These are phyloP conservation scores for Aspergillus ruber DNA, from an alignment of 2,329 filamentous ascomycete species.

Conservation along the genomic window DNA sequence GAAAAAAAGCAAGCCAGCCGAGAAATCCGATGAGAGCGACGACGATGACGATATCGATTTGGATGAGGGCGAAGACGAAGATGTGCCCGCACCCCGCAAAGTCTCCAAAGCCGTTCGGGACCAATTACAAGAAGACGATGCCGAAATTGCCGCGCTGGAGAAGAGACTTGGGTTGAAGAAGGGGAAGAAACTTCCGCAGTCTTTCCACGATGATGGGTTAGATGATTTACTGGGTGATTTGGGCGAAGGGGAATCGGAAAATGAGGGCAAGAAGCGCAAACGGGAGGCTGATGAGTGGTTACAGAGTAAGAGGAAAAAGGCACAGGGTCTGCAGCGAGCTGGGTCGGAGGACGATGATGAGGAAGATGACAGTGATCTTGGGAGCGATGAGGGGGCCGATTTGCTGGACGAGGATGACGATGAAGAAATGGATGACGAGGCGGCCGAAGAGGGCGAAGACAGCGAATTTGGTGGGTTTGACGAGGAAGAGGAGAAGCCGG, in stretches of 20 bases:
- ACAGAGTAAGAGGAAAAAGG: constrained; percentile 51
- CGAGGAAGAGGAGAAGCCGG: constrained; percentile 34
- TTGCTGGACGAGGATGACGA: constrained; percentile 25
- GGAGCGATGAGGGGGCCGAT: constrained; percentile 28
- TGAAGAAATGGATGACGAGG: constrained; percentile 26
- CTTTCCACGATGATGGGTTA: constrained; percentile 75
- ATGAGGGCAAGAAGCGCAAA: constrained; percentile 49
- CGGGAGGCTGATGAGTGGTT: constrained; percentile 60
- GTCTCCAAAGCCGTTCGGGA: constrained; percentile 47
- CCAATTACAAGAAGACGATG: constrained; percentile 72
- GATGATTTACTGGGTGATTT: constrained; percentile 69
- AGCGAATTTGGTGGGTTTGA: constrained; percentile 32
- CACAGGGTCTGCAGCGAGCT: constrained; percentile 26
- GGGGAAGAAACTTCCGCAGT: constrained; percentile 65
- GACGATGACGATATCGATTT: constrained; percentile 14
- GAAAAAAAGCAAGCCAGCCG: constrained; percentile 25
- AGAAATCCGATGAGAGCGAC: constrained; percentile 21
- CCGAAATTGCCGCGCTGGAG: constrained; percentile 80
- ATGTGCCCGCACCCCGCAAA: constrained; percentile 7
- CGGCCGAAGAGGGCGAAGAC: constrained; percentile 24
- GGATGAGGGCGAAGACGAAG: constrained; percentile 20
- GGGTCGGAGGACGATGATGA: constrained; percentile 24
- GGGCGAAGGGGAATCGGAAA: constrained; percentile 46
- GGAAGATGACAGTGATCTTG: constrained; percentile 18
- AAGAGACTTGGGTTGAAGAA: constrained; percentile 77